Conservation (phyloP, 2,329 filamentous ascomycete species). For the Cladophialophora chaetospira region DNA sequence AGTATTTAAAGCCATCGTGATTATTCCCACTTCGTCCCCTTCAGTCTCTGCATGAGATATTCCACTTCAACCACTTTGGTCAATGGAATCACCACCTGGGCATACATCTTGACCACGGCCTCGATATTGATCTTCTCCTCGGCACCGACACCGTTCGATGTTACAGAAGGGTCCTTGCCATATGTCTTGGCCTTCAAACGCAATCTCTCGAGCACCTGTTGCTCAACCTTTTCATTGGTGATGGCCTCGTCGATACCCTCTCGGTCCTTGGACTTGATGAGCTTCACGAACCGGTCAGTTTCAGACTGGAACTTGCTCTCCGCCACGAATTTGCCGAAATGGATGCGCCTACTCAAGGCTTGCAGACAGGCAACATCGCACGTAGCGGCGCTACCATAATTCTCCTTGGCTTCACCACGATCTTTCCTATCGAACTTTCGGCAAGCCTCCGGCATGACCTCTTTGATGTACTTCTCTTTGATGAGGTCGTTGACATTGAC, state of each 20-base stretch:
- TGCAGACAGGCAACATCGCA: slow-evolving; percentile 90
- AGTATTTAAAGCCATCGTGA: slow-evolving; percentile 64
- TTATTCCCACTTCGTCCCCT: slow-evolving; percentile 53
- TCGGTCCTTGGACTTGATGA: slow-evolving; percentile 81
- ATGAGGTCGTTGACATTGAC: slow-evolving; percentile 90
- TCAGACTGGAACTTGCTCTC: slow-evolving; percentile 92
- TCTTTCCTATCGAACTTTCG: slow-evolving; percentile 75
- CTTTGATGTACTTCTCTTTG: slow-evolving; percentile 78
- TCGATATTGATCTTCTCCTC: slow-evolving; percentile 83
- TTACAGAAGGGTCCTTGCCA: slow-evolving; percentile 78
- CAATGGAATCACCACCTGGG: slow-evolving; percentile 89
- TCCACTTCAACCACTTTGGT: slow-evolving; percentile 99
- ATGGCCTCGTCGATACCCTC: slow-evolving; percentile 85
- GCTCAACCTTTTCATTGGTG: slow-evolving; percentile 84
- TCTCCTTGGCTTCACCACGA: slow-evolving; percentile 82
- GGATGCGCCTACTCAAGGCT: slow-evolving; percentile 84
- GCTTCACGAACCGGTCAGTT: slow-evolving; percentile 72
- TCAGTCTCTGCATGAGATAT: slow-evolving; percentile 91
- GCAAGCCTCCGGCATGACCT: slow-evolving; percentile 83
- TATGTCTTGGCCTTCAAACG: slow-evolving; percentile 90
- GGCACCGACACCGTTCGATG: slow-evolving; percentile 43
- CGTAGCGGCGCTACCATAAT: slow-evolving; percentile 90
- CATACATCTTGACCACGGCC: slow-evolving; percentile 85
- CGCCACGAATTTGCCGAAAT: slow-evolving; percentile 98
- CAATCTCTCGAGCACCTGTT: slow-evolving; percentile 84